Evolutionary conservation across 2,329 filamentous ascomycete genomes (phyloP).

Genomic region (Geoglossum cookeanum): DNA sequence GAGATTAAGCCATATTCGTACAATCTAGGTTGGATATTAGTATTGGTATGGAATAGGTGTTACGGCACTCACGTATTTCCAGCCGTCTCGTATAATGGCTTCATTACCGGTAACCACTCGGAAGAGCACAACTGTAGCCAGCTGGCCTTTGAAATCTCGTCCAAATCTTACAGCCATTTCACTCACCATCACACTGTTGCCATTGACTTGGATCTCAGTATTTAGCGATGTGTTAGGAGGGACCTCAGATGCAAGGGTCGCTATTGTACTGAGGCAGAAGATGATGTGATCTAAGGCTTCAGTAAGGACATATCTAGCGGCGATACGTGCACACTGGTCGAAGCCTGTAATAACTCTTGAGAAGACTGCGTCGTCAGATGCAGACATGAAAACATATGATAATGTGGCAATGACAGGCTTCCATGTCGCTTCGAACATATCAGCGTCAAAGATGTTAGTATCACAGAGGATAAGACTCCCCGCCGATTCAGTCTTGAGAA

Average conservation of each 20-base stretch:
- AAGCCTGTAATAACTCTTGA: conserved; percentile 86
- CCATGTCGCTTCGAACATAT: conserved; percentile 97
- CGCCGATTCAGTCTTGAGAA: conserved; percentile 64
- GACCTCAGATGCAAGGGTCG: conserved; percentile 57
- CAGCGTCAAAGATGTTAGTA: conserved; percentile 87
- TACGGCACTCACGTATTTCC: conserved; percentile 50
- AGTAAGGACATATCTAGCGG: conserved; percentile 60
- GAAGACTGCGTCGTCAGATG: conserved; percentile 90
- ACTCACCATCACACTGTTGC: conserved; percentile 94
- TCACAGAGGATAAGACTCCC: conserved; percentile 60
- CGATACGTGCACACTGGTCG: conserved; percentile 87
- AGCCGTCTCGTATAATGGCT: conserved; percentile 51
- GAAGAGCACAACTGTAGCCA: conserved; percentile 91
- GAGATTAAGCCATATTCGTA: conserved; percentile 84
- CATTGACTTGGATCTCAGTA: conserved; percentile 82
- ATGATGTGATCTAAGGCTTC: conserved; percentile 89
- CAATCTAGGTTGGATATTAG: conserved; percentile 38
- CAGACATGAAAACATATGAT: conserved; percentile 97
- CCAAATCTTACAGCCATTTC: conserved; percentile 93
- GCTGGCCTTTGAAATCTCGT: conserved; percentile 77
- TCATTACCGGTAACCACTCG: conserved; percentile 78
- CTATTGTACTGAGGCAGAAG: conserved; percentile 76
- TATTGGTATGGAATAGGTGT: conserved; percentile 11
- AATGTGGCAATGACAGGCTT: conserved; percentile 84
- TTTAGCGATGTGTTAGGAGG: conserved; percentile 75